A percentile compares a stretch with the other conserved stretches of the same genome.
Evolutionary conservation across 164 flowering plant genomes (phyloP).

Genomic region (Sextonia rubra): DNA sequence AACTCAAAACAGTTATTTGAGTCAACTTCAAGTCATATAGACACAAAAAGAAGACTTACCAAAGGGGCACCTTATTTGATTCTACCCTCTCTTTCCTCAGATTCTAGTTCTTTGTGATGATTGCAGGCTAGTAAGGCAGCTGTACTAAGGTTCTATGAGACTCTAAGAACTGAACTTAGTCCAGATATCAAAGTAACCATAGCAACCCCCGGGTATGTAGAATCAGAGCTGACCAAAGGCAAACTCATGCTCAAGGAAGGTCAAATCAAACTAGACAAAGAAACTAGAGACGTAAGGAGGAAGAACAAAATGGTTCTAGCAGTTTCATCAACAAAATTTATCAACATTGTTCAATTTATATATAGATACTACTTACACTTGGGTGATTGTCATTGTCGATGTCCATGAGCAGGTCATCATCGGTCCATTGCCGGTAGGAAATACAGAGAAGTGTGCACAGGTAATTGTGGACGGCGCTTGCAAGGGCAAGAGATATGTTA

Average conservation of each 20-base stretch:
- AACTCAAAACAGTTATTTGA: no score
- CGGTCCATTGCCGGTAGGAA: constrained; percentile 26
- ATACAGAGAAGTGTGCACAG: constrained; percentile 29
- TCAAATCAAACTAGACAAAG: constrained; percentile 29
- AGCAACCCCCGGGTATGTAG: constrained; percentile 54
- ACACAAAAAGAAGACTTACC: background rate
- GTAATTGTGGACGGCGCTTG: constrained; percentile 44
- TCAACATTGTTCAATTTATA: background rate
- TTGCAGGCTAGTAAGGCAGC: constrained; percentile 81
- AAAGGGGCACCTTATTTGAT: background rate
- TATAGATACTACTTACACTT: background rate
- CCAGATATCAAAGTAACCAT: constrained; percentile 36
- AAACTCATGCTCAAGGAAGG: constrained; percentile 34
- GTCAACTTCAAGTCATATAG: background rate
- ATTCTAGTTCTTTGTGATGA: background rate
- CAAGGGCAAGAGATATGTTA: constrained; percentile 34
- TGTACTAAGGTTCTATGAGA: constrained; percentile 37
- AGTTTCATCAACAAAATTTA: background rate
- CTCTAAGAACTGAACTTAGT: constrained; percentile 50
- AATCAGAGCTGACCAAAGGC: constrained; percentile 53
- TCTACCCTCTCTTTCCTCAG: background rate
- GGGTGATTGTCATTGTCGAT: background rate
- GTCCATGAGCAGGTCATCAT: constrained; percentile 26
- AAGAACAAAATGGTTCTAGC: background rate
- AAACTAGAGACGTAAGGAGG: constrained; percentile 45